Evolutionary conservation across 2,329 filamentous ascomycete species (phyloP), one percentile per base, ranked within the genome.

Genomic region (Nannizziopsis barbatae): DNA sequence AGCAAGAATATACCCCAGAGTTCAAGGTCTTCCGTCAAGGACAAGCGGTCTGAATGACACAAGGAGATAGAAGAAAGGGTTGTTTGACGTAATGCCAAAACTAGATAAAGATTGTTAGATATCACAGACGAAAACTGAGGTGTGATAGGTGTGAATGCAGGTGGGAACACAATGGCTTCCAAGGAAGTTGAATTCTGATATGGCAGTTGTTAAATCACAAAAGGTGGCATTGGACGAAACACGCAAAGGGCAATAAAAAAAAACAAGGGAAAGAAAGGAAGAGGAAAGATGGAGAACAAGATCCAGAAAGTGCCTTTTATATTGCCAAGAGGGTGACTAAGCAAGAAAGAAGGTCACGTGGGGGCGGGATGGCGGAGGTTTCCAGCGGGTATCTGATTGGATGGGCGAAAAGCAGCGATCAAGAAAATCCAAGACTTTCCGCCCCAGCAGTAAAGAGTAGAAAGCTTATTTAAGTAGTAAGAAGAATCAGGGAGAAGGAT

Each of bases 241-340:
- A 14, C 35, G 14, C 10, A 14, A 43, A 44, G 33, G 15, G 38
- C 49, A 45, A 58, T 55, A 57, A 59, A 49, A 60, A 42, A 50
- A 54, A 58, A 53, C 49, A 54, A 59, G 47, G 39, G 50, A 44
- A 20, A 15, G 22, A 14, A 45, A 55, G 52, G 40, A 40, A 53
- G 51, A 56, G 49, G 52, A 55, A 62, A 62, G 62, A 60, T 15
- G 42, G 32, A 42, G 20, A 51, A 36, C 33, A 30, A 17, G 20
- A 45, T 22, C 20, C 10, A 36, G 42, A 57, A 55, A 53, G 55
- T 55, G 48, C 58, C 57, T 60, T 68, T 67, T 69, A 69, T 69
- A 66, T 59, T 60, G 66, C 66, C 66, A 69, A 69, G 46, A 55
- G 51, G 15, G 37, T 45, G 44, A 52, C 22, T 27, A 27, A 30